Evolutionary conservation across 768 basidiomycete species (phyloP), one percentile per base, ranked within the genome.

Genomic region (Cubamyces sp.): DNA sequence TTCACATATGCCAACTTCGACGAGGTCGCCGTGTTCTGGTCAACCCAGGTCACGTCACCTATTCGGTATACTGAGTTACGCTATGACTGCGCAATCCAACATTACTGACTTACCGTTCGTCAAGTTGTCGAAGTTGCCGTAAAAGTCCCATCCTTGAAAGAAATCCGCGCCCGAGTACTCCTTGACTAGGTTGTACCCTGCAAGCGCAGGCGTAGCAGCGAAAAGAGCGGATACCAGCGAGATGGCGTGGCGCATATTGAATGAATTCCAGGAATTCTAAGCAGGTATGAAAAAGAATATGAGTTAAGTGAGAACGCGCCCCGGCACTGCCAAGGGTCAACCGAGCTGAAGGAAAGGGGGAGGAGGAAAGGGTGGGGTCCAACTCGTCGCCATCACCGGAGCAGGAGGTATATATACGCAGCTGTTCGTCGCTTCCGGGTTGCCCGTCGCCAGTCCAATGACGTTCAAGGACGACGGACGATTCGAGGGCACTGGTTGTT

Each of bases 21-120:
- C 23, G 75, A 72, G 11, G 74, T 72, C 1, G 87, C 87, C 40
- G 77, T 76, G 8, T 76, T 70, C 60, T 76, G 71, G 63, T 79
- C 79, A 8, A 86, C 77, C 76, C 80, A 90, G 30, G 80, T 81
- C 15, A 85, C 86, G 65, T 90, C 87, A 46, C 88, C 88, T 87
- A 64, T 3, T 64, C 50, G 4, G 34, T 2, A 34, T 40, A 30
- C 14, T 47, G 14, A 18, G 43, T 34, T 28, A 19, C 15, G 18
- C n/a, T 6, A 18, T 30, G 47, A 23, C 37, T 37, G 11, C 18
- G 3, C 25, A 52, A 21, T 18, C 23, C 23, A 18, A 19, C 19
- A 23, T 3, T 12, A 41, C 23, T 8, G 19, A 51, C 73, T 53
- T 42, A 76, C 75, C 74, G 25, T 71, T 72, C 14, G 74, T 75